Conservation (phyloP, 2,329 filamentous ascomycete genomes). For the Ceratocystis albifundus region DNA sequence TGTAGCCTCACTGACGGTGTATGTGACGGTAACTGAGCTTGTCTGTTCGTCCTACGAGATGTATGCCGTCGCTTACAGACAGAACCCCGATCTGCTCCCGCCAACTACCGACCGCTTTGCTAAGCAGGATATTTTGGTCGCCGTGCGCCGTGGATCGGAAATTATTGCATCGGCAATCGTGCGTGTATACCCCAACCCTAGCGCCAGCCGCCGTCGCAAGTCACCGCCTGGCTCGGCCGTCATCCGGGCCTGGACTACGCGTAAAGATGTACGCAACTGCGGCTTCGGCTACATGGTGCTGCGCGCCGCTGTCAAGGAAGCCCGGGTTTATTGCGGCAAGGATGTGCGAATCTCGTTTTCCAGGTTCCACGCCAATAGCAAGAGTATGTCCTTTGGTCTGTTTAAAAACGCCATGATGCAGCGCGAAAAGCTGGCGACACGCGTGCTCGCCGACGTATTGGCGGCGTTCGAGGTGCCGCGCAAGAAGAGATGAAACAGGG, state of each 20-base stretch:
- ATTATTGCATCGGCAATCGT: conserved; percentile 62
- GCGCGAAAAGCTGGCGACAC: conserved; percentile 47
- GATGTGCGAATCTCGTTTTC: conserved; percentile 61
- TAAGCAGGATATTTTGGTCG: conserved; percentile 46
- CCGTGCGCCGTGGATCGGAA: conserved; percentile 44
- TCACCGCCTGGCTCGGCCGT: conserved; percentile 45
- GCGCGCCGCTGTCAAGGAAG: conserved; percentile 57
- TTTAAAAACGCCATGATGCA: conserved; percentile 52
- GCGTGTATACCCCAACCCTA: conserved; percentile 28
- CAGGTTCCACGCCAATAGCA: conserved; percentile 63
- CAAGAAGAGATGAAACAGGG: conserved; percentile 35
- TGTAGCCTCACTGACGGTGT: conserved; percentile 50
- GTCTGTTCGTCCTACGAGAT: conserved; percentile 50
- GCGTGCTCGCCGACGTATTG: conserved; percentile 41
- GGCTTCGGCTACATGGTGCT: conserved; percentile 64
- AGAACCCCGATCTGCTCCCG: conserved; percentile 43
- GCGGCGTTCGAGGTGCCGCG: conserved; percentile 38
- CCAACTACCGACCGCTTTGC: conserved; percentile 26
- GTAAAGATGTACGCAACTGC: conserved; percentile 53
- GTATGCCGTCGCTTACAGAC: conserved; percentile 50
- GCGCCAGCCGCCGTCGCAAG: conserved; percentile 16
- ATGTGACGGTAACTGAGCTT: conserved; percentile 50
- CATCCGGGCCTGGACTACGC: conserved; percentile 74
- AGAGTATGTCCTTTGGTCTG: conserved; percentile 47
- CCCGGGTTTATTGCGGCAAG: conserved; percentile 56